phyloP scores from a whole-genome alignment of 257 asterid genomes.

The Voacanga thouarsii region DNA sequence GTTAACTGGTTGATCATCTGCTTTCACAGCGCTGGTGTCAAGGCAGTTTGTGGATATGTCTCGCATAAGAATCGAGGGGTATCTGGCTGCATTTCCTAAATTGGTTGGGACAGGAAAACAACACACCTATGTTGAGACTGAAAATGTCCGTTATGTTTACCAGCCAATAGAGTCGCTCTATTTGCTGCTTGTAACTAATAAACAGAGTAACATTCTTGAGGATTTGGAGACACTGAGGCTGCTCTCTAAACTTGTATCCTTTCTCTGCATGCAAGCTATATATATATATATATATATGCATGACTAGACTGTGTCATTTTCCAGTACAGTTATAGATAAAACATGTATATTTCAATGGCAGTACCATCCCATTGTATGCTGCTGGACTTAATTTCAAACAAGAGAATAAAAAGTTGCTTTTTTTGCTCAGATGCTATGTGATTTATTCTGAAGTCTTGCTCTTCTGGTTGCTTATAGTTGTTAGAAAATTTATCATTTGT shows the following conservation, averaged over 20 bases:
- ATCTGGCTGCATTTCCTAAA: conserved; percentile 94
- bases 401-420: not conserved
- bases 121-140: conserved; percentile 90
- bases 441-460: not conserved
- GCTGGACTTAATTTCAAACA: not conserved
- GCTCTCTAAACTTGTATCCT: conserved; percentile 91
- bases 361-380: not conserved
- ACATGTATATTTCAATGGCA: not conserved
- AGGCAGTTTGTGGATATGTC: conserved; percentile 98
- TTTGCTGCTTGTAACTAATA: conserved; percentile 87
- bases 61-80: conserved; percentile 91
- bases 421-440: not conserved
- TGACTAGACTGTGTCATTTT: not conserved
- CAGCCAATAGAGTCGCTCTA: conserved; percentile 87
- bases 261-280: conserved; percentile 14
- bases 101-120: conserved; percentile 90
- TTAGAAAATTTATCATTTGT: not conserved
- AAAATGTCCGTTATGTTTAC: conserved; percentile 89
- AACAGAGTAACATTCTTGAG: conserved; percentile 94
- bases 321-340: not conserved
- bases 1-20: conserved; percentile 6
- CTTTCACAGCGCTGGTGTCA: conserved; percentile 75
- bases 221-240: conserved; percentile 89
- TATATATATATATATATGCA: not conserved
- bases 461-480: not conserved